phyloP scores from a whole-genome alignment of 768 basidiomycete species.

The Hericium alpestre region DNA sequence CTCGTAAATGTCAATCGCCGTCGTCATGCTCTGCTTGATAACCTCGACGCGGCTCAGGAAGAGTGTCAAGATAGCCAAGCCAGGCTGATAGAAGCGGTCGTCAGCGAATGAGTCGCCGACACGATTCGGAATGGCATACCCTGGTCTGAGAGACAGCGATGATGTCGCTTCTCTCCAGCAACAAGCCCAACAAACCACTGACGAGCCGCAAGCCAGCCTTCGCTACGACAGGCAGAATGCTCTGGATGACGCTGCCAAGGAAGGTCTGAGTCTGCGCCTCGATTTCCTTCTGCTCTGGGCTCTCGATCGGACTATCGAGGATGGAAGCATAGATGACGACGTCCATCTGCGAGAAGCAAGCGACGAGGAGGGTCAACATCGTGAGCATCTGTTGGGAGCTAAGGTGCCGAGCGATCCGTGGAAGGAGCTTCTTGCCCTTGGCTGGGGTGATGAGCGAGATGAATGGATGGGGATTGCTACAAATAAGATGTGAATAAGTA shows the following conservation, averaged over 20 bases:
- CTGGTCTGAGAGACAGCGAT: conserved; percentile 65
- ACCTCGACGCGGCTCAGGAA: conserved; percentile 90
- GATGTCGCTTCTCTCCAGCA: conserved; percentile 72
- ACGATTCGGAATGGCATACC: conserved; percentile 34
- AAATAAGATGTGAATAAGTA: neutral
- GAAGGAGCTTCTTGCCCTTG: conserved; percentile 90
- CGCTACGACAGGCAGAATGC: conserved; percentile 73
- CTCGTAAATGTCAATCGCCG: conserved; percentile 43
- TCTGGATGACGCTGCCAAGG: conserved; percentile 75
- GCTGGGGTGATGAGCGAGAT: conserved; percentile 78
- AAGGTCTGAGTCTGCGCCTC: conserved; percentile 90
- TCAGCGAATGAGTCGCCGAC: conserved; percentile 4
- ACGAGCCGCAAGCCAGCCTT: conserved; percentile 73
- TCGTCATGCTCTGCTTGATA: conserved; percentile 62
- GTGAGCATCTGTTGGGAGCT: conserved; percentile 72
- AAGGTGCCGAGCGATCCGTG: conserved; percentile 79
- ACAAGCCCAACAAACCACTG: conserved; percentile 73
- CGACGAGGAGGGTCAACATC: conserved; percentile 81
- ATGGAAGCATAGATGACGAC: conserved; percentile 71
- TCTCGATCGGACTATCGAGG: conserved; percentile 58
- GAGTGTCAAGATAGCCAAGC: conserved; percentile 80
- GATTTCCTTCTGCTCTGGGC: conserved; percentile 50
- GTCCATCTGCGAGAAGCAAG: conserved; percentile 90
- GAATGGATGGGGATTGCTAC: conserved; percentile 90
- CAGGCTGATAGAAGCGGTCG: conserved; percentile 49